Evolutionary conservation across 495 filamentous ascomycete genomes (phyloP).

Genomic region (Penicillium mononematosum): DNA sequence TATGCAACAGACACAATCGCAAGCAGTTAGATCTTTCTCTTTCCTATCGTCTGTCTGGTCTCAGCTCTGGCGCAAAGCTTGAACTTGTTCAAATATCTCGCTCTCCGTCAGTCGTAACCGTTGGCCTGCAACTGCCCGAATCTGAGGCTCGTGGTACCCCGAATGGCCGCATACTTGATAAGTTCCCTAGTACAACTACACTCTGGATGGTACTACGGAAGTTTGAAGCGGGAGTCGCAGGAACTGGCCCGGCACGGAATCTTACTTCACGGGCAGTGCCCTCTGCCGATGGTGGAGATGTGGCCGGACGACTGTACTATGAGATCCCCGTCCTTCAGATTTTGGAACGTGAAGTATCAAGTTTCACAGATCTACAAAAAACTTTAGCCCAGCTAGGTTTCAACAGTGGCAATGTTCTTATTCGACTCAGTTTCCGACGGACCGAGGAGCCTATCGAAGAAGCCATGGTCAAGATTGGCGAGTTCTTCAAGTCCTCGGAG

Average conservation of each 20-base stretch:
- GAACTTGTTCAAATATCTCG: constrained; percentile 84
- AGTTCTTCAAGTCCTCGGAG: constrained; percentile 58
- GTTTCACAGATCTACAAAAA: constrained; percentile 80
- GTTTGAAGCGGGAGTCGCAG: constrained; percentile 70
- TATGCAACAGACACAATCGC: constrained; percentile 63
- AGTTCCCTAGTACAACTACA: constrained; percentile 78
- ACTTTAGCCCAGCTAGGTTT: constrained; percentile 83
- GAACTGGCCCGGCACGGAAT: constrained; percentile 57
- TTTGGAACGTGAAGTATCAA: constrained; percentile 71
- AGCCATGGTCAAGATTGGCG: constrained; percentile 76
- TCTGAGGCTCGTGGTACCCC: constrained; percentile 56
- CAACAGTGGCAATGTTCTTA: constrained; percentile 74
- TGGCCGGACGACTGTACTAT: constrained; percentile 78
- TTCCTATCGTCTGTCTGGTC: constrained; percentile 80
- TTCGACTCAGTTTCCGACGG: constrained; percentile 70
- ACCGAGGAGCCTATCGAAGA: constrained; percentile 79
- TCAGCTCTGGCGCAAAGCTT: constrained; percentile 82
- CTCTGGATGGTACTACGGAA: constrained; percentile 85
- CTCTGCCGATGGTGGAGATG: constrained; percentile 50
- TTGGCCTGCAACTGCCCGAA: constrained; percentile 77
- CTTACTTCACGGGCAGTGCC: constrained; percentile 78
- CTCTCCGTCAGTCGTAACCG: constrained; percentile 77
- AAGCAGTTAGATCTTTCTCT: constrained; percentile 82
- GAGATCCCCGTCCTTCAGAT: constrained; percentile 82
- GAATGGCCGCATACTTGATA: constrained; percentile 69